A percentile compares a stretch with the other conserved stretches of the same genome.
Conservation (phyloP, 2,329 filamentous ascomycete species). For the Ophiostoma angusticollis region DNA sequence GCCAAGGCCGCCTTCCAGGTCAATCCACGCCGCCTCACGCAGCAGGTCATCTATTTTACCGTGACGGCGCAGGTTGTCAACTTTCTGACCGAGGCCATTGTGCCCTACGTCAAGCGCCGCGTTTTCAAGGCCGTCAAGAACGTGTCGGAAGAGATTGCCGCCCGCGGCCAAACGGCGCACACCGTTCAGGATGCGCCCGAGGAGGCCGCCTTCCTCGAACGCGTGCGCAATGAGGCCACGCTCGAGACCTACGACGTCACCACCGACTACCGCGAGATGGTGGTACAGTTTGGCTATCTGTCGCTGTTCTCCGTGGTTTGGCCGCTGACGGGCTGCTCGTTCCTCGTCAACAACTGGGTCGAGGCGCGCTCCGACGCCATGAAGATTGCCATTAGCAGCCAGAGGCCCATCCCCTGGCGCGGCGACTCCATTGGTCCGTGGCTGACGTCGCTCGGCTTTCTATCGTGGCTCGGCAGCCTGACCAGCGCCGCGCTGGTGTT, state of each 20-base stretch:
- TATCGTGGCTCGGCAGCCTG: constrained; percentile 88
- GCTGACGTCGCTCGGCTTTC: constrained; percentile 71
- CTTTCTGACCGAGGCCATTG: constrained; percentile 68
- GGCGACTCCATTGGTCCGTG: constrained; percentile 92
- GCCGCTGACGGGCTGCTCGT: constrained; percentile 82
- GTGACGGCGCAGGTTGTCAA: constrained; percentile 88
- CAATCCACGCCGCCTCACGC: constrained; percentile 69
- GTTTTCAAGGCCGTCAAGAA: constrained; percentile 68
- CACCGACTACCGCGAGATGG: constrained; percentile 84
- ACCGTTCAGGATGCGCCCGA: constrained; percentile 54
- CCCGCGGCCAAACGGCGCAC: constrained; percentile 28
- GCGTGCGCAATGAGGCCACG: constrained; percentile 72
- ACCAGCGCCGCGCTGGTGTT: constrained; percentile 81
- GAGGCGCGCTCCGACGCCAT: constrained; percentile 81
- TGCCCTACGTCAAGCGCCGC: constrained; percentile 73
- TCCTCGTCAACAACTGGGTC: constrained; percentile 91
- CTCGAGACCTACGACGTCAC: constrained; percentile 82
- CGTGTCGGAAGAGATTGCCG: constrained; percentile 45
- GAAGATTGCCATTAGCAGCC: constrained; percentile 84
- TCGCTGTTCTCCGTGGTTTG: constrained; percentile 86
- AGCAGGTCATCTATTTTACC: constrained; percentile 92
- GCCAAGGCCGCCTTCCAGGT: constrained; percentile 52
- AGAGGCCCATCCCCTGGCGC: constrained; percentile 78
- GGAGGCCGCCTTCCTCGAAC: constrained; percentile 66
- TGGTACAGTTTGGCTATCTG: constrained; percentile 75